Conservation (phyloP, 208 protist species). For the Vickermania ingenoplastis region DNA sequence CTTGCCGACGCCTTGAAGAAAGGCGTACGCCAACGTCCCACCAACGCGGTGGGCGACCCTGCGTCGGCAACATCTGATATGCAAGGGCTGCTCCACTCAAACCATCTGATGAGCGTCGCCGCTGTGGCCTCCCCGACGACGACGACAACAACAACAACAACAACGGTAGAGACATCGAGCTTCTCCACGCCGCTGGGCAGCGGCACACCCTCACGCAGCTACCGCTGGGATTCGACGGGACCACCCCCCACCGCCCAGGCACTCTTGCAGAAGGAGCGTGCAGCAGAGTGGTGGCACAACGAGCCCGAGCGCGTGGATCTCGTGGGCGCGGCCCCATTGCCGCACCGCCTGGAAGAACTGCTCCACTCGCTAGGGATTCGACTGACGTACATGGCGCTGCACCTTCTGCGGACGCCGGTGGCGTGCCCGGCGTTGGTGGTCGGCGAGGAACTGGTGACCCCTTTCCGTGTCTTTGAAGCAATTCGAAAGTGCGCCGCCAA, state of each 20-base stretch:
- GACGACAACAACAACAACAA: neutral
- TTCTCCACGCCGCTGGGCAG: neutral
- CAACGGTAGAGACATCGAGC: neutral
- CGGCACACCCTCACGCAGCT: neutral
- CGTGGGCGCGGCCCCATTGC: too few relatives aligned
- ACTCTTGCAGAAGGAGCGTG: too few relatives aligned
- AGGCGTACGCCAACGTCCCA: constrained; percentile 9
- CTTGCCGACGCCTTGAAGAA: constrained; percentile 30
- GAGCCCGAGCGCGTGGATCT: too few relatives aligned
- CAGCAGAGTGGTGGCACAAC: too few relatives aligned
- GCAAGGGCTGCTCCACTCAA: neutral
- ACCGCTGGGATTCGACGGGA: neutral
- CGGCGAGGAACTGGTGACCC: neutral
- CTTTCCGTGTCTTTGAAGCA: neutral
- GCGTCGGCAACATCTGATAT: too few relatives aligned
- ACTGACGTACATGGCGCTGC: neutral
- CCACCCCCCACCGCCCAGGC: neutral
- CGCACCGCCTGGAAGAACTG: neutral
- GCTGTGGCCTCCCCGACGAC: neutral
- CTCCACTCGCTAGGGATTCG: neutral
- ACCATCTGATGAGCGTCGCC: neutral
- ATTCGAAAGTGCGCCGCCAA: neutral
- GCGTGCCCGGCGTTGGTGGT: neutral
- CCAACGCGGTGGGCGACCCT: too few relatives aligned
- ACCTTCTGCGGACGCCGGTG: neutral